phyloP scores from a whole-genome alignment of 805 yeast species.

The Brettanomyces sp. region DNA sequence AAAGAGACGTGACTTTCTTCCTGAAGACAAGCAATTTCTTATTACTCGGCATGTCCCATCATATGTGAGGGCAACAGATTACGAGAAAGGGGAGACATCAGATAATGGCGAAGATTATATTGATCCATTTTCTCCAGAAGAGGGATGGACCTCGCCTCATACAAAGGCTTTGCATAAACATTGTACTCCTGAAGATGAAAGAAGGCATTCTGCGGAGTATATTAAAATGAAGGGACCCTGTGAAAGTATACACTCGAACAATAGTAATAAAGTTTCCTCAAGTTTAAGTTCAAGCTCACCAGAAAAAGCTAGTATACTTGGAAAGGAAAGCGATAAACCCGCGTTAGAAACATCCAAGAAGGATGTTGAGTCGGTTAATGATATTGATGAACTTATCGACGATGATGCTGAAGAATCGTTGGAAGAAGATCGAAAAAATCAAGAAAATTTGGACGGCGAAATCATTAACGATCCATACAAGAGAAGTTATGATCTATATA shows the following conservation, averaged over 20 bases:
- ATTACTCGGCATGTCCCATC: constrained; percentile 89
- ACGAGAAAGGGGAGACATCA: constrained; percentile 27
- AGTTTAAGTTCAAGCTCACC: not conserved
- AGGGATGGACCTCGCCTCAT: constrained; percentile 48
- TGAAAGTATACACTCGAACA: constrained; percentile 8
- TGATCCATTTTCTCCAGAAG: constrained; percentile 25
- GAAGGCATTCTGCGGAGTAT: constrained; percentile 19
- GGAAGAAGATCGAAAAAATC: constrained; percentile 19
- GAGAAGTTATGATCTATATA: constrained; percentile 80
- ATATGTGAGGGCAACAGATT: constrained; percentile 55
- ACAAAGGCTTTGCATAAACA: constrained; percentile 10
- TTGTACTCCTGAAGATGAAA: constrained; percentile 15
- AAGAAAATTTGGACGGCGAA: constrained; percentile 26
- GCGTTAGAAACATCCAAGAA: constrained; percentile 16
- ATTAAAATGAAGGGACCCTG: constrained; percentile 11
- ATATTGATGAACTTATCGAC: constrained; percentile 29
- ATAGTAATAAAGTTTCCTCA: not conserved
- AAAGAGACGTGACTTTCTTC: constrained; percentile 60
- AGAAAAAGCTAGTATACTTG: not conserved
- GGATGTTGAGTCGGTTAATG: constrained; percentile 25
- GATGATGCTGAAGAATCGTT: constrained; percentile 22
- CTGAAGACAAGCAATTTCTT: constrained; percentile 76
- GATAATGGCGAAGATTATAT: constrained; percentile 2
- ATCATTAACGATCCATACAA: constrained; percentile 31
- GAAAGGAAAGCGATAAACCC: constrained; percentile 1